phyloP scores from a whole-genome alignment of 805 yeast genomes.

The Soucietia sequanensis region DNA sequence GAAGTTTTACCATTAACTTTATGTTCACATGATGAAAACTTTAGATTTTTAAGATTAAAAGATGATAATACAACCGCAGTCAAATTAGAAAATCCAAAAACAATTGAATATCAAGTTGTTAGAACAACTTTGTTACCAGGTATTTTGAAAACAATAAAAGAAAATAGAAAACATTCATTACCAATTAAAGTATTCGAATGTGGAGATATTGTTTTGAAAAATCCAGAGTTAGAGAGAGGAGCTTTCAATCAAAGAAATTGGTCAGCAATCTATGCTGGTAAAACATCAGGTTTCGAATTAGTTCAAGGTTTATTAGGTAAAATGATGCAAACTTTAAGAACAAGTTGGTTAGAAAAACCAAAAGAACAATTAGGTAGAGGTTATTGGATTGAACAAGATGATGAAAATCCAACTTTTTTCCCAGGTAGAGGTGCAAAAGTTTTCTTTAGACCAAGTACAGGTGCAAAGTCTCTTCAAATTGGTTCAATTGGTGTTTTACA shows the following conservation, averaged over 20 bases:
- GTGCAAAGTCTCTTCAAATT: constrained; percentile 54
- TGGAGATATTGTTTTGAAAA: constrained; percentile 91
- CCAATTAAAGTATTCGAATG: constrained; percentile 95
- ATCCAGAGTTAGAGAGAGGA: constrained; percentile 75
- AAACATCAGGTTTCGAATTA: constrained; percentile 89
- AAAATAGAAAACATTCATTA: constrained; percentile 91
- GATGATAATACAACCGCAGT: constrained; percentile 84
- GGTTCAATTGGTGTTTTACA: constrained; percentile 94
- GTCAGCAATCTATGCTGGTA: constrained; percentile 93
- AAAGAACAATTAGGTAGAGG: constrained; percentile 60
- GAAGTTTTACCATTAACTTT: constrained; percentile 95
- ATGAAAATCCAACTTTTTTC: constrained; percentile 71
- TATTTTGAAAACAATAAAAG: constrained; percentile 88
- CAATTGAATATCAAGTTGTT: constrained; percentile 95
- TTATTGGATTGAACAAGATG: constrained; percentile 79
- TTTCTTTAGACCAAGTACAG: constrained; percentile 64
- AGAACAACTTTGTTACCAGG: constrained; percentile 96
- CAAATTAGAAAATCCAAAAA: constrained; percentile 92
- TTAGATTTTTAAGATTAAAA: constrained; percentile 69
- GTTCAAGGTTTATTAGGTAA: constrained; percentile 95
- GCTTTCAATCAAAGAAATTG: constrained; percentile 92
- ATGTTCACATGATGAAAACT: constrained; percentile 96
- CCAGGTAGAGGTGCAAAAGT: constrained; percentile 97
- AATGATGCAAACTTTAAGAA: constrained; percentile 93
- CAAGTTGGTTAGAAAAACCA: constrained; percentile 71